These are phyloP conservation scores for Sporothrix luriei DNA, from an alignment of 2,329 filamentous ascomycete species.

Conservation along the genomic window DNA sequence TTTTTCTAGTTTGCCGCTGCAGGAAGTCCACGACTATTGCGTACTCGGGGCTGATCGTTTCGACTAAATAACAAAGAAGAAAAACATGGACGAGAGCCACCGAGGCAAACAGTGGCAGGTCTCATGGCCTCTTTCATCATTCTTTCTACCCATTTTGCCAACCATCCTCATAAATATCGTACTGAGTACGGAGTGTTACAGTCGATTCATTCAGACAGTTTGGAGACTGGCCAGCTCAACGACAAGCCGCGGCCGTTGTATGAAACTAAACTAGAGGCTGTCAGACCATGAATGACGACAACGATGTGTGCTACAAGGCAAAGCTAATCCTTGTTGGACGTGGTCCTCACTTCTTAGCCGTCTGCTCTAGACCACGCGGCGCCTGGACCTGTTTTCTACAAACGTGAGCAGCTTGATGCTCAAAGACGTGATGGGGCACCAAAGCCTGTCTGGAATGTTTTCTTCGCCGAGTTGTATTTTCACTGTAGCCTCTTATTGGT, in stretches of 20 bases:
- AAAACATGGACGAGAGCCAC: neutral
- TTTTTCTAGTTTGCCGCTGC: neutral
- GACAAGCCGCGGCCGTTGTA: neutral
- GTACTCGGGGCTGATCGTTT: no score
- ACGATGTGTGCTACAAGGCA: neutral
- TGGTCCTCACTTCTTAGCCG: neutral
- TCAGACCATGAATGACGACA: constrained; percentile 2
- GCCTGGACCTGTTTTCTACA: neutral
- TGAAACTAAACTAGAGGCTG: neutral
- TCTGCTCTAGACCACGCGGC: neutral
- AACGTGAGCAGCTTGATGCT: neutral
- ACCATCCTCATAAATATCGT: no score
- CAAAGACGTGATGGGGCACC: neutral
- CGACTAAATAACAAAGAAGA: no score
- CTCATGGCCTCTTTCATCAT: neutral
- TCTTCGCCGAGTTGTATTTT: constrained; percentile 1
- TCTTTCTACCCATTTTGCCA: no score
- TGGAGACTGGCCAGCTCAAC: neutral
- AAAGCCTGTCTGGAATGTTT: neutral
- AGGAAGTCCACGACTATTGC: neutral
- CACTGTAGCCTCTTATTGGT: neutral
- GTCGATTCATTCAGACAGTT: no score
- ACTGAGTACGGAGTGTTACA: no score
- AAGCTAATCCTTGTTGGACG: neutral
- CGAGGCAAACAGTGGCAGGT: neutral